Evolutionary conservation across 306 rosid genomes (phyloP).

Genomic region (Quercus parvula): DNA sequence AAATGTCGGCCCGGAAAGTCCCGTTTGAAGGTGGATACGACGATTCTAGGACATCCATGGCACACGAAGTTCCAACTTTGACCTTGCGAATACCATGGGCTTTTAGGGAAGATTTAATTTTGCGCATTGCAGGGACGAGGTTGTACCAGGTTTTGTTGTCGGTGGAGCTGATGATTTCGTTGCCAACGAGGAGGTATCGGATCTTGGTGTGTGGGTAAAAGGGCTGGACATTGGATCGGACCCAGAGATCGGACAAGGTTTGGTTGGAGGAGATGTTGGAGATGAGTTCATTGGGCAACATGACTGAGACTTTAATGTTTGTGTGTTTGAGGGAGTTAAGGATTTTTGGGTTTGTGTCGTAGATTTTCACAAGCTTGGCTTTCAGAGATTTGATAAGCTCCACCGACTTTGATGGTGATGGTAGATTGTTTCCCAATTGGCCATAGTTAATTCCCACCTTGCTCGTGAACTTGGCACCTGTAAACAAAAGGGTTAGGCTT

Average conservation of each 20-base stretch:
- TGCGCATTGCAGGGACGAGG: slow-evolving; percentile 66
- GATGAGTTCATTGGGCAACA: slow-evolving; percentile 71
- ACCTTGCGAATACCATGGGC: slow-evolving; percentile 37
- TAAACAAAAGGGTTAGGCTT: background rate
- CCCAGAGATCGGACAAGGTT: slow-evolving; percentile 57
- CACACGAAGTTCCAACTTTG: slow-evolving; percentile 70
- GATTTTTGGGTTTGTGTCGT: slow-evolving; percentile 47
- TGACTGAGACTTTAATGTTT: slow-evolving; percentile 47
- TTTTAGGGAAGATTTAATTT: slow-evolving; percentile 41
- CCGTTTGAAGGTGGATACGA: slow-evolving; percentile 85
- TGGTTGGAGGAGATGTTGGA: slow-evolving; percentile 51
- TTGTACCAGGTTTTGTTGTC: slow-evolving; percentile 37
- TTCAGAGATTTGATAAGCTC: slow-evolving; percentile 44
- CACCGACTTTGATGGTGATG: slow-evolving; percentile 44
- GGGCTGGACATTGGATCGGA: slow-evolving; percentile 46
- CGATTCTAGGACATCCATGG: slow-evolving; percentile 61
- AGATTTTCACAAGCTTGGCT: slow-evolving; percentile 63
- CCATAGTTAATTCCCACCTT: slow-evolving; percentile 72
- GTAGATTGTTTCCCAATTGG: slow-evolving; percentile 70
- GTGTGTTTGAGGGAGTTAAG: slow-evolving; percentile 54
- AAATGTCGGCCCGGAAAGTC: slow-evolving; percentile 56
- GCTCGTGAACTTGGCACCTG: slow-evolving; percentile 47
- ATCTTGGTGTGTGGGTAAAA: slow-evolving; percentile 50
- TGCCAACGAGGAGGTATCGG: slow-evolving; percentile 81
- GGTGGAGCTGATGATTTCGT: slow-evolving; percentile 54